Conservation (phyloP, 257 asterid genomes). For the Gentiana straminea region DNA sequence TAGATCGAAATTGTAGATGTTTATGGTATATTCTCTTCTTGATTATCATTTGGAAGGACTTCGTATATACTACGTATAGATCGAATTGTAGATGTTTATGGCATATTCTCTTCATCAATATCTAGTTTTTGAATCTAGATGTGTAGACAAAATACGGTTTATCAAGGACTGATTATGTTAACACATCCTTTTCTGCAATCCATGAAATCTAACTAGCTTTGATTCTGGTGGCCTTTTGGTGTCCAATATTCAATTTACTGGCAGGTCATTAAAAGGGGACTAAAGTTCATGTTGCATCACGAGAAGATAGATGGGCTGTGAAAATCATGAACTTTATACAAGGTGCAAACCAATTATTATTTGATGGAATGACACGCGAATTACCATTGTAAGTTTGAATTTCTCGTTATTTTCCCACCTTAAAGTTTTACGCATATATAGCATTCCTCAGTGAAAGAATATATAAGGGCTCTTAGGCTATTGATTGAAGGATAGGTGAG, state of each 20-base stretch:
- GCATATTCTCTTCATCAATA: not conserved
- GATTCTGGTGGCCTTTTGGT: not conserved
- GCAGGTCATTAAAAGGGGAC: constrained; percentile 63
- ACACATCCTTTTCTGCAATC: not conserved
- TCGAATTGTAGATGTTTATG: not conserved
- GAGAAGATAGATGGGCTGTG: constrained; percentile 76
- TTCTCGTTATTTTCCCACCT: not conserved
- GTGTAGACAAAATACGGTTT: not conserved
- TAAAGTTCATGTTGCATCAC: constrained; percentile 35
- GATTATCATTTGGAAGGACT: too few relatives aligned
- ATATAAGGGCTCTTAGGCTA: too few relatives aligned
- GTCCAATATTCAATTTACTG: constrained; percentile 14
- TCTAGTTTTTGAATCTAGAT: not conserved
- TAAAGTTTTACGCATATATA: not conserved
- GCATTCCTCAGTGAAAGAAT: not conserved
- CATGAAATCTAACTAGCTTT: not conserved
- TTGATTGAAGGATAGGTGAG: too few relatives aligned
- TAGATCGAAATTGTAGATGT: not conserved
- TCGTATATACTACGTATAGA: too few relatives aligned
- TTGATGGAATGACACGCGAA: constrained; percentile 87
- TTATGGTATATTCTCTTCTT: not conserved
- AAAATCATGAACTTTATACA: constrained; percentile 62
- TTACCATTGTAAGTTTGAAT: constrained; percentile 69
- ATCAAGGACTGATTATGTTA: not conserved
- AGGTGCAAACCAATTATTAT: constrained; percentile 63